These are phyloP conservation scores for Vitis cinerea DNA, from an alignment of 164 flowering plant genomes.

Conservation along the genomic window DNA sequence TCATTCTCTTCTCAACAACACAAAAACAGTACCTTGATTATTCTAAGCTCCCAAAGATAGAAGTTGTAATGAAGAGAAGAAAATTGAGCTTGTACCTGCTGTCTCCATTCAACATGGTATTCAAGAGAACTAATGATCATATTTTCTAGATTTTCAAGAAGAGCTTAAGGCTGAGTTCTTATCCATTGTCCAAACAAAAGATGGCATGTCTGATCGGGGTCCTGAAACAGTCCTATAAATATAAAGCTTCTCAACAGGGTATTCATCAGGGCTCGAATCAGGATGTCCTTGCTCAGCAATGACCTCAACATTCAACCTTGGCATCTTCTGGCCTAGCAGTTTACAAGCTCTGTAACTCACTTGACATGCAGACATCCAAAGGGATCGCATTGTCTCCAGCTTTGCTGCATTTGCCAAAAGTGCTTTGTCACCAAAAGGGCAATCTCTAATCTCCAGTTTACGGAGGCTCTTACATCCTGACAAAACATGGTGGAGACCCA, in stretches of 20 bases:
- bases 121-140: no score
- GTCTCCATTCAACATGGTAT: conserved; percentile 1
- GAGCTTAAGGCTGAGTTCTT: conserved; percentile 28
- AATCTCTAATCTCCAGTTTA: conserved; percentile 88
- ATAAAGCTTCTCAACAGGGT: conserved; percentile 66
- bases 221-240: conserved; percentile 76
- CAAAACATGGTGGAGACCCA: conserved; percentile 74
- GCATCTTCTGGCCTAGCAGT: conserved; percentile 69
- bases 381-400: conserved; percentile 99
- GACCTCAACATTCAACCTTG: conserved; percentile 77
- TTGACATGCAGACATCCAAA: conserved; percentile 96
- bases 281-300: conserved; percentile 65
- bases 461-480: conserved; percentile 84
- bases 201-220: conserved; percentile 66
- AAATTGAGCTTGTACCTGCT: conserved; percentile 33
- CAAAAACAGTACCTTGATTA: background rate
- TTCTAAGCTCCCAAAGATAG: conserved; percentile 12
- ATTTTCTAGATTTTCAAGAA: conserved; percentile 14
- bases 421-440: conserved; percentile 90
- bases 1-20: no score
- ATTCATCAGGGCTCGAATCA: conserved; percentile 43
- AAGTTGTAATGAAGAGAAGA: conserved; percentile 13
- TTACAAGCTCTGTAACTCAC: conserved; percentile 81
- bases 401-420: conserved; percentile 83
- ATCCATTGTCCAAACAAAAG: conserved; percentile 65